phyloP scores from a whole-genome alignment of 371 early-diverging fungal genomes.

The Mycotypha africana region DNA sequence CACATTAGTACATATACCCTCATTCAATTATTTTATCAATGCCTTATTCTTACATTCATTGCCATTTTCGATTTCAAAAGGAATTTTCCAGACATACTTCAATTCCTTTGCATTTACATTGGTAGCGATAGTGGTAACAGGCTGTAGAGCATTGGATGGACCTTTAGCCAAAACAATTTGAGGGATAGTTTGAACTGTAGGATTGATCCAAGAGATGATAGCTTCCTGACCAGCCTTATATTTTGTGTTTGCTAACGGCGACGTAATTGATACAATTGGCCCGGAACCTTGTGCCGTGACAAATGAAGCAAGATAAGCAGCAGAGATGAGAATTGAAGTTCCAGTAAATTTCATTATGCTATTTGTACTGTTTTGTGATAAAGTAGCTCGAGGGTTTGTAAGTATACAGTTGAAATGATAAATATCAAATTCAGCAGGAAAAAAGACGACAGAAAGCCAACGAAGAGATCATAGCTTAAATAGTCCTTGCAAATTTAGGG shows the following conservation, averaged over 20 bases:
- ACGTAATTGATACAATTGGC: conserved; percentile 34
- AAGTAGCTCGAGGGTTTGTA: too few species aligned
- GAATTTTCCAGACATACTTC: conserved; percentile 27
- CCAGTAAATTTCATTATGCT: conserved; percentile 23
- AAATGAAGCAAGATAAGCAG: conserved; percentile 14
- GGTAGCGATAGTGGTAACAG: conserved; percentile 22
- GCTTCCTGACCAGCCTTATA: conserved; percentile 22
- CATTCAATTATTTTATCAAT: too few species aligned
- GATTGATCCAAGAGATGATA: conserved; percentile 26
- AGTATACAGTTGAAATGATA: too few species aligned
- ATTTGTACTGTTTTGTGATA: too few species aligned
- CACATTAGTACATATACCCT: neutral
- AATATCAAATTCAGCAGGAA: too few species aligned
- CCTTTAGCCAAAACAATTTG: conserved; percentile 30
- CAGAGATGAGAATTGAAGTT: conserved; percentile 13
- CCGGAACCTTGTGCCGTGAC: conserved; percentile 12
- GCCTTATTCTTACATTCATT: conserved; percentile 33
- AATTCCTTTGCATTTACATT: conserved; percentile 20
- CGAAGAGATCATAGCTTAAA: too few species aligned
- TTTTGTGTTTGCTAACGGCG: conserved; percentile 24
- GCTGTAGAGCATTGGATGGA: conserved; percentile 24
- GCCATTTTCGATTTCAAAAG: conserved; percentile 19
- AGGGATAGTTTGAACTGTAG: conserved; percentile 17
- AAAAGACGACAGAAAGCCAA: too few species aligned
- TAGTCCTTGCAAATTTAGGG: too few species aligned